phyloP scores from a whole-genome alignment of 257 asterid genomes.

The Ocimum tenuiflorum region DNA sequence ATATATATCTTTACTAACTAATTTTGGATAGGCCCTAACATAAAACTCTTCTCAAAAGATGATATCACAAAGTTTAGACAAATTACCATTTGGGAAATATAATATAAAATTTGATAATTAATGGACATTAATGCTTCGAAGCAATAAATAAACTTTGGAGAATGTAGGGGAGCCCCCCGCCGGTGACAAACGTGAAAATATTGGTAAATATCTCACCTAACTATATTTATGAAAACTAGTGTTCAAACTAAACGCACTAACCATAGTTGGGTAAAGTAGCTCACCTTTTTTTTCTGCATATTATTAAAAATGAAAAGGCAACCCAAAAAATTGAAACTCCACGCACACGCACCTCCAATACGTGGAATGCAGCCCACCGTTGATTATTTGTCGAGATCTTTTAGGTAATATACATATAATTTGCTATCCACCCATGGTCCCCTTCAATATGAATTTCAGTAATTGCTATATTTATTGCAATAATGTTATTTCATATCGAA shows the following conservation, averaged over 20 bases:
- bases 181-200: not conserved
- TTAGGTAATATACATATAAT: constrained; percentile 7
- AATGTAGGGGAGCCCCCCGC: constrained; percentile 12
- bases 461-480: not conserved
- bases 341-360: constrained; percentile 16
- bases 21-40: no score
- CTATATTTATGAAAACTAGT: constrained; percentile 23
- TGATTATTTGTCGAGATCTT: not conserved
- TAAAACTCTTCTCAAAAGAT: not conserved
- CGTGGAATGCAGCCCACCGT: constrained; percentile 18
- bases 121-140: not conserved
- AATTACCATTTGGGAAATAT: not conserved
- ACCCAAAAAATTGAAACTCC: not conserved
- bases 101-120: not conserved
- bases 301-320: not conserved
- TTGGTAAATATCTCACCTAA: constrained; percentile 30
- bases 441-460: not conserved
- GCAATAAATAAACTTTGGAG: not conserved
- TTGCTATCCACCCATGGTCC: not conserved
- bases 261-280: constrained; percentile 22
- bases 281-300: not conserved
- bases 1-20: no score
- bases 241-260: not conserved
- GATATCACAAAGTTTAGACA: not conserved
- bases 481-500: not conserved